Evolutionary conservation across 306 rosid species (phyloP).

Genomic region (Corylus avellana): DNA sequence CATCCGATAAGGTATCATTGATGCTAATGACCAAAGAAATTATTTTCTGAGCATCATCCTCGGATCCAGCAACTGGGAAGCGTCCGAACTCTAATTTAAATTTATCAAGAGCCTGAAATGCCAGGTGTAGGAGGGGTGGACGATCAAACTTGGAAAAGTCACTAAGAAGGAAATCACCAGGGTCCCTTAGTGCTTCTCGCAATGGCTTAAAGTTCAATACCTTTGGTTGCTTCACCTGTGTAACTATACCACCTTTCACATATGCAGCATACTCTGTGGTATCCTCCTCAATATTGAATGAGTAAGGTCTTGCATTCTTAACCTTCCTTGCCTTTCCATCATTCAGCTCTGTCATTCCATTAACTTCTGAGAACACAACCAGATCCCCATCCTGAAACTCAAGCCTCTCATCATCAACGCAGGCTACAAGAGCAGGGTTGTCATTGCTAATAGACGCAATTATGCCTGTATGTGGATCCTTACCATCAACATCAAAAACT

Average conservation of each 20-base stretch:
- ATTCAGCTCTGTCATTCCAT: slow-evolving; percentile 84
- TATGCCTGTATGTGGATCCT: slow-evolving; percentile 83
- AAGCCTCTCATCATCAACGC: slow-evolving; percentile 93
- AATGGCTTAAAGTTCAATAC: slow-evolving; percentile 73
- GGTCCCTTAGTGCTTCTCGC: slow-evolving; percentile 65
- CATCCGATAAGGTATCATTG: slow-evolving; percentile 61
- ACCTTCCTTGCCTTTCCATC: slow-evolving; percentile 82
- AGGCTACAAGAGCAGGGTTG: slow-evolving; percentile 67
- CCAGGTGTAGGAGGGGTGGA: slow-evolving; percentile 74
- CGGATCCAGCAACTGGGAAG: slow-evolving; percentile 78
- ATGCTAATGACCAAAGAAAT: slow-evolving; percentile 49
- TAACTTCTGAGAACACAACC: slow-evolving; percentile 86
- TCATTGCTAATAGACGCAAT: slow-evolving; percentile 86
- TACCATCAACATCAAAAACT: slow-evolving; percentile 86
- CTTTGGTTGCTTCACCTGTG: slow-evolving; percentile 88
- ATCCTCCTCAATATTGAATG: slow-evolving; percentile 82
- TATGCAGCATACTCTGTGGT: slow-evolving; percentile 65
- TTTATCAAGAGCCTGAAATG: slow-evolving; percentile 79
- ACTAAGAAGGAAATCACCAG: slow-evolving; percentile 85
- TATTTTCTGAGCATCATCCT: slow-evolving; percentile 75
- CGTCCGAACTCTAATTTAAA: slow-evolving; percentile 58
- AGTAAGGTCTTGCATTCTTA: slow-evolving; percentile 69
- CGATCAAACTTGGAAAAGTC: slow-evolving; percentile 87
- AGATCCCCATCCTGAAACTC: slow-evolving; percentile 95
- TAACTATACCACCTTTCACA: slow-evolving; percentile 80